Evolutionary conservation across 768 basidiomycete species (phyloP).

Genomic region (Boletus rufocinnamomeus): DNA sequence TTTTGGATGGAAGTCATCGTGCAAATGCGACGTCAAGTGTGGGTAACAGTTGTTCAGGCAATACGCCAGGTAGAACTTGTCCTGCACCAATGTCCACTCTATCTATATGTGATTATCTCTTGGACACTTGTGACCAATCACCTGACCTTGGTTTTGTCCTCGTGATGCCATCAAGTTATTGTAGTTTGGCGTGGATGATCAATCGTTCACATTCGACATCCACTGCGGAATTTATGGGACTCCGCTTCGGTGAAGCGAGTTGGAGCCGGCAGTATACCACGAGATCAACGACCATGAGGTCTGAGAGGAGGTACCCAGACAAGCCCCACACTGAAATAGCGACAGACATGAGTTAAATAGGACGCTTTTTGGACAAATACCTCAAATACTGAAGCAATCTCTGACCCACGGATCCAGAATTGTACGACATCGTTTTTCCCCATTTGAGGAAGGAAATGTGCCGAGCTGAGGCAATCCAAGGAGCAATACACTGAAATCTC

Average conservation of each 20-base stretch:
- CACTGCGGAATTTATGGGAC: conserved; percentile 2
- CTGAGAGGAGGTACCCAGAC: background rate
- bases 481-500: conserved; percentile 7
- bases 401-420: conserved; percentile 10
- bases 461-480: background rate
- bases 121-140: background rate
- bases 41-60: background rate
- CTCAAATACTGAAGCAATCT: conserved; percentile 4
- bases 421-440: background rate
- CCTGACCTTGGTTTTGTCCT: conserved; percentile 3
- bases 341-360: conserved; percentile 10
- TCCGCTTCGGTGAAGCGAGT: conserved; percentile 1
- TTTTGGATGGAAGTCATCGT: conserved; percentile 53
- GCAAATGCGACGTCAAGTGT: background rate
- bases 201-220: conserved; percentile 2
- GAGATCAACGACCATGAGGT: conserved; percentile 1
- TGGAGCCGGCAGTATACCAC: background rate
- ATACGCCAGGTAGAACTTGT: background rate
- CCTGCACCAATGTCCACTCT: background rate
- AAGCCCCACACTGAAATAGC: conserved; percentile 8
- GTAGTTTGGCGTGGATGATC: background rate
- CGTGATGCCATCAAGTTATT: conserved; percentile 2
- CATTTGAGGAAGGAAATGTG: background rate
- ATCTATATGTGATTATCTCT: conserved; percentile 9
- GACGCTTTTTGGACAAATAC: background rate